Percentiles rank a stretch among this genome's conserved stretches.
Evolutionary conservation across 805 yeast species (phyloP).

Genomic region (Saturnispora zaruensis): DNA sequence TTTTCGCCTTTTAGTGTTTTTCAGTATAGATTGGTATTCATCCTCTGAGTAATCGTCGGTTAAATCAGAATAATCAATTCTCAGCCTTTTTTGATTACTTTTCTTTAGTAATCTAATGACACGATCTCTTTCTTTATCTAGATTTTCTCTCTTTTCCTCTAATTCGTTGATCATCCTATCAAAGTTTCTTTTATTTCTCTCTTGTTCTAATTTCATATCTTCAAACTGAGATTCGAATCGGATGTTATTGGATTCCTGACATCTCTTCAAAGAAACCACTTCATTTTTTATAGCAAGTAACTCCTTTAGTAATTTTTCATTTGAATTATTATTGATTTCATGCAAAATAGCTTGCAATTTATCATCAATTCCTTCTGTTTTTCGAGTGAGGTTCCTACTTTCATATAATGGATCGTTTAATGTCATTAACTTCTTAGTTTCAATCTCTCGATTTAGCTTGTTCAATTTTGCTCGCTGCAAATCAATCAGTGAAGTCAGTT

Average conservation of each 20-base stretch:
- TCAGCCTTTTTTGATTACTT: constrained; percentile 13
- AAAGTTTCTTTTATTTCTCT: constrained; percentile 20
- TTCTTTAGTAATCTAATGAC: constrained; percentile 18
- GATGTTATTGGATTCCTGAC: constrained; percentile 46
- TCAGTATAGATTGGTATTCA: not conserved
- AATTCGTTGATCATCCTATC: constrained; percentile 20
- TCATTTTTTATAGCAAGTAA: constrained; percentile 19
- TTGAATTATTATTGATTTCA: constrained; percentile 15
- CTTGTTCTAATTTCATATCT: constrained; percentile 46
- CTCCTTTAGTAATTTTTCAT: constrained; percentile 15
- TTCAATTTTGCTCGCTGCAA: constrained; percentile 7
- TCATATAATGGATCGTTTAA: constrained; percentile 6
- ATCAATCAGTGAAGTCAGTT: constrained; percentile 1
- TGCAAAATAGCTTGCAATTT: constrained; percentile 14
- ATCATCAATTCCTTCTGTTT: constrained; percentile 11
- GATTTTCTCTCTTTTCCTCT: constrained; percentile 21
- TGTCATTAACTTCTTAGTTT: not conserved
- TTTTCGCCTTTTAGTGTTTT: not conserved
- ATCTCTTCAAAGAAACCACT: constrained; percentile 17
- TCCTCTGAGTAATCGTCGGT: not conserved
- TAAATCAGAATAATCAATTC: not conserved
- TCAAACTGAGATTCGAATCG: constrained; percentile 61
- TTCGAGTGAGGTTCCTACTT: constrained; percentile 8
- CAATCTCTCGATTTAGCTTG: constrained; percentile 10
- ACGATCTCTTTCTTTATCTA: constrained; percentile 22